Evolutionary conservation across 768 basidiomycete genomes (phyloP).

Genomic region (Termitomyces sp.): DNA sequence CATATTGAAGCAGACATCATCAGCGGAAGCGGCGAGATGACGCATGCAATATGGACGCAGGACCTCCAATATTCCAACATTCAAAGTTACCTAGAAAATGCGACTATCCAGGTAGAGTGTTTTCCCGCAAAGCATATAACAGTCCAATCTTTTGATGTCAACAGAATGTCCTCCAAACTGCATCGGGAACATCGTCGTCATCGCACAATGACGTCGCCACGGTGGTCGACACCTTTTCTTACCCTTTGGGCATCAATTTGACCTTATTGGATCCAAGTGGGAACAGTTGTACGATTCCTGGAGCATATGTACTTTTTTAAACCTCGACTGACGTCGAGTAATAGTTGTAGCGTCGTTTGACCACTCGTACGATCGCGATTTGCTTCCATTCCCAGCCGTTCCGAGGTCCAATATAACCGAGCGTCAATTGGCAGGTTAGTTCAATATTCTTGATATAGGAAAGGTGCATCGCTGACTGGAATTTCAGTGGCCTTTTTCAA

Average conservation of each 20-base stretch:
- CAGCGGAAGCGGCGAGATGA: slow-evolving; percentile 58
- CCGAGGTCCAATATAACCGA: slow-evolving; percentile 60
- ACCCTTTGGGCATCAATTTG: slow-evolving; percentile 46
- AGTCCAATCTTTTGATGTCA: background rate
- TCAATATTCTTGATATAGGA: background rate
- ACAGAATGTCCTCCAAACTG: slow-evolving; percentile 41
- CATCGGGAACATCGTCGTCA: slow-evolving; percentile 35
- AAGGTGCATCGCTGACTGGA: slow-evolving; percentile 25
- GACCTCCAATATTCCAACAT: slow-evolving; percentile 57
- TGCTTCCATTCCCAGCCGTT: slow-evolving; percentile 60
- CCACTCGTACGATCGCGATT: slow-evolving; percentile 66
- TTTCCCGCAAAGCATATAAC: background rate
- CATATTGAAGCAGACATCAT: slow-evolving; percentile 62
- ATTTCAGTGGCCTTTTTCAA: slow-evolving; percentile 36
- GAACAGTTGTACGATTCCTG: slow-evolving; percentile 32
- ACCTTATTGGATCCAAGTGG: slow-evolving; percentile 33
- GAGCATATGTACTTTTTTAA: background rate
- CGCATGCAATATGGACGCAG: slow-evolving; percentile 58
- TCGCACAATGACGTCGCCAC: slow-evolving; percentile 37
- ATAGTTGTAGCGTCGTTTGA: slow-evolving; percentile 56
- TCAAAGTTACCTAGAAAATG: slow-evolving; percentile 57
- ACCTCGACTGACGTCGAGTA: background rate
- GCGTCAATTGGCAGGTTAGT: slow-evolving; percentile 56
- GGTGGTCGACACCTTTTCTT: slow-evolving; percentile 42
- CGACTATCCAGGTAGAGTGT: slow-evolving; percentile 35